phyloP scores from a whole-genome alignment of 2,329 filamentous ascomycete genomes.

The Ophioceras dolichostomum region DNA sequence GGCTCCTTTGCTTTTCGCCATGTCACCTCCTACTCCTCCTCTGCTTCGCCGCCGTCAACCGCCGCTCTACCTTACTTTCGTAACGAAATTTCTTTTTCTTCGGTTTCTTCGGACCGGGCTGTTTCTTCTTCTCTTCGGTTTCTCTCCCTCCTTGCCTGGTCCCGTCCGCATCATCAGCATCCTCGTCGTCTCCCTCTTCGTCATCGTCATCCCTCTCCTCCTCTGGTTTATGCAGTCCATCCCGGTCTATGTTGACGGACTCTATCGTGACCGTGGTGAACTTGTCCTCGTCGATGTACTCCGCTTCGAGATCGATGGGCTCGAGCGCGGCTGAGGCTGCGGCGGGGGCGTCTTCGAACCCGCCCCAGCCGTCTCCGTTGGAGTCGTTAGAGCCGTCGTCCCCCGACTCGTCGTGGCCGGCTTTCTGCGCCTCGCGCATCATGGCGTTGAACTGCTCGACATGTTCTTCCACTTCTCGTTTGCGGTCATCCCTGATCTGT shows the following conservation, averaged over 20 bases:
- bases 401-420: slow-evolving; percentile 25
- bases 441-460: slow-evolving; percentile 64
- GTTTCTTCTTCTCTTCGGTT: slow-evolving; percentile 21
- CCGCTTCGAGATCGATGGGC: slow-evolving; percentile 69
- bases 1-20: background rate
- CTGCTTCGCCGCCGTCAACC: slow-evolving; percentile 57
- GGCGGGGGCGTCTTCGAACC: slow-evolving; percentile 40
- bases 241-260: slow-evolving; percentile 66
- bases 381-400: slow-evolving; percentile 31
- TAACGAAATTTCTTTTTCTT: slow-evolving; percentile 91
- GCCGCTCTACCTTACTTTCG: slow-evolving; percentile 76
- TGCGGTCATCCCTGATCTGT: slow-evolving; percentile 74
- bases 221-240: slow-evolving; percentile 53
- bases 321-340: slow-evolving; percentile 17
- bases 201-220: slow-evolving; percentile 21
- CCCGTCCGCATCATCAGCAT: slow-evolving; percentile 17
- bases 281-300: slow-evolving; percentile 93
- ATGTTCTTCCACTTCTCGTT: slow-evolving; percentile 70
- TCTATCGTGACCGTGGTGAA: slow-evolving; percentile 94
- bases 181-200: slow-evolving; percentile 19
- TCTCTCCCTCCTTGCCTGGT: slow-evolving; percentile 18
- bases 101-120: slow-evolving; percentile 57
- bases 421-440: slow-evolving; percentile 47
- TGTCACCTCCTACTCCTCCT: slow-evolving; percentile 21
- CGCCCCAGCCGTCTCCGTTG: slow-evolving; percentile 49